Evolutionary conservation across 352 stramenopile species (phyloP).

Genomic region (Phytophthora fragariaefolia): DNA sequence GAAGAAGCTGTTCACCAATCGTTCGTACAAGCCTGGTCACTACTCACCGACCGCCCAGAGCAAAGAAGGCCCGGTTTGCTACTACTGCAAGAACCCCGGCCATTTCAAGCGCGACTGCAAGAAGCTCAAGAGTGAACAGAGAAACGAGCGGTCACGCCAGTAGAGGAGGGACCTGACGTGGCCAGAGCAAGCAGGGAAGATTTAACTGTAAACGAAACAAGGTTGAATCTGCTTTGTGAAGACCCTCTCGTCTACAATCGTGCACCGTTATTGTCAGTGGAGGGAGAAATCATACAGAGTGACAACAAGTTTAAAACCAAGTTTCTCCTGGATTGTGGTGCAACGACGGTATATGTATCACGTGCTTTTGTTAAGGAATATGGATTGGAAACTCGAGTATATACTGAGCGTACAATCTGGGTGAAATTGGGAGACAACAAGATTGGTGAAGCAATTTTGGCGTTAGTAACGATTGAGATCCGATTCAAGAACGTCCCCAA

Average conservation of each 20-base stretch:
- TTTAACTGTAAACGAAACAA: constrained; percentile 26
- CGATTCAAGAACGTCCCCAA: neutral
- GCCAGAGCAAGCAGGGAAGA: constrained; percentile 10
- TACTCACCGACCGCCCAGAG: constrained; percentile 2
- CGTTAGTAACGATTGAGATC: constrained; percentile 5
- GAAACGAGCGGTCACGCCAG: constrained; percentile 20
- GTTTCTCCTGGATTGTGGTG: too few relatives aligned
- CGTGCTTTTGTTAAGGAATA: too few relatives aligned
- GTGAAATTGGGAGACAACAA: constrained; percentile 17
- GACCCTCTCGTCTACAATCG: constrained; percentile 24
- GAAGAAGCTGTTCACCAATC: constrained; percentile 12
- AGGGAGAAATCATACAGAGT: neutral
- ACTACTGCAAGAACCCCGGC: constrained; percentile 13
- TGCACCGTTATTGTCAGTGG: constrained; percentile 9
- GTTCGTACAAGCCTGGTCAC: constrained; percentile 17
- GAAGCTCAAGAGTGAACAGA: constrained; percentile 16
- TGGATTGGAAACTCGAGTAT: too few relatives aligned
- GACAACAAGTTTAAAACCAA: too few relatives aligned
- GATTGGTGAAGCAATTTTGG: too few relatives aligned
- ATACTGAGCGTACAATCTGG: too few relatives aligned
- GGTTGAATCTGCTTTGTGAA: constrained; percentile 27
- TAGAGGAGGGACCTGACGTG: constrained; percentile 28
- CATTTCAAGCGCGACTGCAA: constrained; percentile 15
- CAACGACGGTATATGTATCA: too few relatives aligned
- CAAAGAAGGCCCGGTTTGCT: constrained; percentile 18